Evolutionary conservation across 2,329 filamentous ascomycete genomes (phyloP), one percentile per base, ranked within the genome.

Genomic region (Epichloe hybrida): DNA sequence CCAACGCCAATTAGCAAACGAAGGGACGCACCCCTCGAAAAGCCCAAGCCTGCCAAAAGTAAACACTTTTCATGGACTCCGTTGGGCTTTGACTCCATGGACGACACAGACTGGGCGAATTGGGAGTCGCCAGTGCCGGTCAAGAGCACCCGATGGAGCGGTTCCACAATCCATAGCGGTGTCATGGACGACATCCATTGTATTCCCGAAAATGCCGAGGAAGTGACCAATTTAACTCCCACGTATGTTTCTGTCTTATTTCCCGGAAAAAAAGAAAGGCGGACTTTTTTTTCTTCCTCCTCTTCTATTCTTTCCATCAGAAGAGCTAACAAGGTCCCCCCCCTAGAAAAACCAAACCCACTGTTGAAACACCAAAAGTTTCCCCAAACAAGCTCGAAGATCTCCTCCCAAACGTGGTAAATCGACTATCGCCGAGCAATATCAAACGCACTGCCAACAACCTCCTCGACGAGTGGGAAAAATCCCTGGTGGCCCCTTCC

Each of bases 401-500:
- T 61, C 63, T 80, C 52, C 64, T 85, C 31, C 88, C 87, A 69
- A 82, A 83, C 46, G 77, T 84, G 46, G 75, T 94, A 51, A 83
- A 82, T 62, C 81, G 83, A 56, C 69, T 89, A 41, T 78, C 80
- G 8, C 86, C 89, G 0, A 82, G 81, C 57, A 89, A 88, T 59
- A 70, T 96, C 58, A 87, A 88, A 63, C 79, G 81, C 38, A 91
- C 87, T 1, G 87, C 90, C n/a, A 86, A 83, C 37, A 86, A 84
- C 55, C 74, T 95, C 52, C 88, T 96, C 80, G 85, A 83, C 56
- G 89, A 95, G 63, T 95, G 88, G 87, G 91, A 97, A 70, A 87
- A 81, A 65, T 69, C 67, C 4, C 57, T 69, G 42, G 57, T 59
- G 5, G 56, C 64, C 8, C 64, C 66, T 11, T 21, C 43, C 23